A percentile compares a stretch with the other conserved stretches of the same genome.
Evolutionary conservation across 176 grass and related monocot genomes (phyloP).

Genomic region (Carex cristatella): DNA sequence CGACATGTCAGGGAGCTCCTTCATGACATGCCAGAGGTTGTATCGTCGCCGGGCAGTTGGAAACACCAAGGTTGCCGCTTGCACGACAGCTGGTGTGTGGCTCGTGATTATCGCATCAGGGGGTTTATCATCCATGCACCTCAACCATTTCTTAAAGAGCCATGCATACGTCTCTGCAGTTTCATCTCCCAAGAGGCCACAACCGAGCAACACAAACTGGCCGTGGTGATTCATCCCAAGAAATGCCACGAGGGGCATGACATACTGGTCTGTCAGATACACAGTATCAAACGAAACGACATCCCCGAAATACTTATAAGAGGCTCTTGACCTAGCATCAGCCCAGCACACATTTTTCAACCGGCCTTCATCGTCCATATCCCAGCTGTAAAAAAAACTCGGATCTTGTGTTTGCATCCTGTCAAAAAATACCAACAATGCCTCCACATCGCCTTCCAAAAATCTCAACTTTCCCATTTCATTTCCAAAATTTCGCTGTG

Average conservation of each 20-base stretch:
- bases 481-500: constrained; percentile 11
- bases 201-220: constrained; percentile 67
- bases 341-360: constrained; percentile 72
- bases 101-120: constrained; percentile 66
- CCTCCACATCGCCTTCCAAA: constrained; percentile 27
- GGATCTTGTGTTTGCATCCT: constrained; percentile 59
- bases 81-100: constrained; percentile 46
- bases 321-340: constrained; percentile 60
- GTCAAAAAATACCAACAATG: constrained; percentile 48
- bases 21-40: constrained; percentile 81
- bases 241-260: constrained; percentile 50
- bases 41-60: constrained; percentile 56
- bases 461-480: constrained; percentile 21
- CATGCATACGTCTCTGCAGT: constrained; percentile 56
- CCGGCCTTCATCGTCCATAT: constrained; percentile 61
- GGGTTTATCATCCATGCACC: constrained; percentile 59
- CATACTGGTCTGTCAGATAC: constrained; percentile 46
- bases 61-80: constrained; percentile 56
- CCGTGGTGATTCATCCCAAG: constrained; percentile 89
- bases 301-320: constrained; percentile 57
- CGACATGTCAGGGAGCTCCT: constrained; percentile 64
- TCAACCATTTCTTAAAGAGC: constrained; percentile 69
- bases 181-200: constrained; percentile 55
- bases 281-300: constrained; percentile 62
- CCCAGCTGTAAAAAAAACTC: constrained; percentile 71